Evolutionary conservation across 768 basidiomycete species (phyloP), one percentile per base, ranked within the genome.

Genomic region (Lactarius sanguifluus): DNA sequence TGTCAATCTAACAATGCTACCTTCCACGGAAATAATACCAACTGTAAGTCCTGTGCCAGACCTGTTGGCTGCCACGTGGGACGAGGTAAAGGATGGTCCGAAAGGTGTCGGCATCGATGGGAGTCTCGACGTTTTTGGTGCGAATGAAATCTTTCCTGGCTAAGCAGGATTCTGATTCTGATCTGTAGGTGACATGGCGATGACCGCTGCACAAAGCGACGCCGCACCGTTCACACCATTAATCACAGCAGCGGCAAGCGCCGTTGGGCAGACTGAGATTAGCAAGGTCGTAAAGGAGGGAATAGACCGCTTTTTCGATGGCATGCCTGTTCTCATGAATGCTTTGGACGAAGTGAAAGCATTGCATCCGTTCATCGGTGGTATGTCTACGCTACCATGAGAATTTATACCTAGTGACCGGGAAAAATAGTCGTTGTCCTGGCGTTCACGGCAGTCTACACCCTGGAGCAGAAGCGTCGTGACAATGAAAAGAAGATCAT

Each of bases 401-500:
- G 3, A n/a, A 23, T n/a, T 4, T 30, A 52, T 32, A 7, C 12
- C n/a, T 43, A 16, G 2, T 67, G 20, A 61, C 45, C 3, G 16
- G 36, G 43, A 15, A 28, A 12, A n/a, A 8, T 25, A 77, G 85
- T 82, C 56, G 83, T 79, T 30, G 81, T 85, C 18, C 70, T 79
- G 15, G 83, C 84, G 0, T 86, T 86, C 73, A 77, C 79, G 52
- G 73, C 82, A 0, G 82, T 82, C 9, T 77, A 83, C 25, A 78
- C 79, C 20, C 73, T 85, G 40, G 83, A 85, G 59, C 62, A 81
- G 61, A 81, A 80, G 3, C 75, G 83, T 28, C 75, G 81, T 25
- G 82, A 83, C 28, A 86, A 86, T 61, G 81, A 85, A 62, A 79
- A 77, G 64, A 83, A 82, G 65, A 77, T 85, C 9, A 65, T 79